These are phyloP conservation scores for Noccaea bulbosa DNA, from an alignment of 345 rosid species.

Conservation along the genomic window DNA sequence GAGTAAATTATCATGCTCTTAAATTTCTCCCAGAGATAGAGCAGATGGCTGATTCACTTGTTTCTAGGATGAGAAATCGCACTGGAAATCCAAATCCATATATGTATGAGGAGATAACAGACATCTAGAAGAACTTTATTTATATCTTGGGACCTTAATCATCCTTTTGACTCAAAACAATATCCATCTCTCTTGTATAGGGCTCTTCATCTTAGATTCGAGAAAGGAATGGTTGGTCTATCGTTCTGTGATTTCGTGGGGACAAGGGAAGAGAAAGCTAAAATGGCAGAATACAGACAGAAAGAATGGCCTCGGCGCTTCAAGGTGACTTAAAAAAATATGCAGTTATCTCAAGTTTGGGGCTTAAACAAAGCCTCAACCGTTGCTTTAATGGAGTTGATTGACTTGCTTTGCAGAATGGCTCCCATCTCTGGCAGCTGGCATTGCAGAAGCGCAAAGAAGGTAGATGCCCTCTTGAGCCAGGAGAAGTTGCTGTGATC, in stretches of 20 bases:
- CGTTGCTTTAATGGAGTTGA: neutral
- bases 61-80: slow-evolving; percentile 94
- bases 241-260: slow-evolving; percentile 99
- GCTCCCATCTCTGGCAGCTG: slow-evolving; percentile 96
- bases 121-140: slow-evolving; percentile 28
- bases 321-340: slow-evolving; percentile 56
- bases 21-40: slow-evolving; percentile 94
- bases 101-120: slow-evolving; percentile 65
- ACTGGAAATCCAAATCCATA: slow-evolving; percentile 85
- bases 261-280: slow-evolving; percentile 93
- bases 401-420: slow-evolving; percentile 62
- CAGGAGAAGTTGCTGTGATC: slow-evolving; percentile 98
- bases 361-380: slow-evolving; percentile 20
- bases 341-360: slow-evolving; percentile 23
- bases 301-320: slow-evolving; percentile 99
- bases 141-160: slow-evolving; percentile 11
- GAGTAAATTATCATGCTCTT: slow-evolving; percentile 98
- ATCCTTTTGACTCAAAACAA: slow-evolving; percentile 14
- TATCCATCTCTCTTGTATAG: slow-evolving; percentile 50
- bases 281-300: slow-evolving; percentile 91
- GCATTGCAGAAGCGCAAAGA: slow-evolving; percentile 97
- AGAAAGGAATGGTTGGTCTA: slow-evolving; percentile 99
- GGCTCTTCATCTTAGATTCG: slow-evolving; percentile 99
- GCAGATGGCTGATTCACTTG: slow-evolving; percentile 86
- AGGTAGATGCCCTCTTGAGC: slow-evolving; percentile 99